A percentile compares a stretch with the other conserved stretches of the same genome.
These are phyloP conservation scores for Pseudonitzschia multiseries DNA, from an alignment of 108 stramenopile species.

Conservation along the genomic window DNA sequence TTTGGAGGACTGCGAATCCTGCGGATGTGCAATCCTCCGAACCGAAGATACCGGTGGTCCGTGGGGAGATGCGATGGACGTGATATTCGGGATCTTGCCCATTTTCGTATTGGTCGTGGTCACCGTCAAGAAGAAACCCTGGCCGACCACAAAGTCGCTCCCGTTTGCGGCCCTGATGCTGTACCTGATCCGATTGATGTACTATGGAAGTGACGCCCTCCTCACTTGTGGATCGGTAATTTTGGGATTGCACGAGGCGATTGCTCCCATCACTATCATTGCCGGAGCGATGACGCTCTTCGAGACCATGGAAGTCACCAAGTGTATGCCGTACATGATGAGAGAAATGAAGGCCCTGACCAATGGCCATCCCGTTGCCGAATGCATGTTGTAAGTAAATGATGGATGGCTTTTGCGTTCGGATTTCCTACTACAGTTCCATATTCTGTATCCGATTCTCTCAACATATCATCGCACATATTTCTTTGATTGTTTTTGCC, in stretches of 20 bases:
- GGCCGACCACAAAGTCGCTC: constrained; percentile 47
- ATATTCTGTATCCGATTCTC: not conserved
- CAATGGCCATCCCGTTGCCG: constrained; percentile 54
- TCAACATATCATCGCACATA: not conserved
- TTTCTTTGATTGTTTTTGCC: not conserved
- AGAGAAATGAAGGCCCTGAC: constrained; percentile 67
- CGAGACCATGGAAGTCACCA: constrained; percentile 66
- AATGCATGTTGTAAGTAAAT: constrained; percentile 36
- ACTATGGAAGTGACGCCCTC: constrained; percentile 49
- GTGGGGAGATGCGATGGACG: constrained; percentile 61
- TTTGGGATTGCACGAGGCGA: constrained; percentile 54
- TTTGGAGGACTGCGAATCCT: constrained; percentile 39
- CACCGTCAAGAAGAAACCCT: constrained; percentile 44
- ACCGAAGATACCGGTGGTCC: constrained; percentile 37
- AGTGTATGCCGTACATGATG: constrained; percentile 74
- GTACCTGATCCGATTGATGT: constrained; percentile 61
- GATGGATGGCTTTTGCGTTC: not conserved
- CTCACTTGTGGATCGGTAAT: constrained; percentile 45
- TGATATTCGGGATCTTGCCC: constrained; percentile 54
- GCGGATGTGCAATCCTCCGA: constrained; percentile 38
- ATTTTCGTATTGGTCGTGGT: constrained; percentile 49
- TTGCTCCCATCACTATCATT: constrained; percentile 54
- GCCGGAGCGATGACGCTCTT: constrained; percentile 60
- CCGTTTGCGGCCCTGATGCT: constrained; percentile 54
- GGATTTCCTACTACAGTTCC: not conserved